Percentiles rank a stretch among this genome's conserved stretches.
Evolutionary conservation across 2,329 filamentous ascomycete genomes (phyloP).

Genomic region (Alternaria arborescens): DNA sequence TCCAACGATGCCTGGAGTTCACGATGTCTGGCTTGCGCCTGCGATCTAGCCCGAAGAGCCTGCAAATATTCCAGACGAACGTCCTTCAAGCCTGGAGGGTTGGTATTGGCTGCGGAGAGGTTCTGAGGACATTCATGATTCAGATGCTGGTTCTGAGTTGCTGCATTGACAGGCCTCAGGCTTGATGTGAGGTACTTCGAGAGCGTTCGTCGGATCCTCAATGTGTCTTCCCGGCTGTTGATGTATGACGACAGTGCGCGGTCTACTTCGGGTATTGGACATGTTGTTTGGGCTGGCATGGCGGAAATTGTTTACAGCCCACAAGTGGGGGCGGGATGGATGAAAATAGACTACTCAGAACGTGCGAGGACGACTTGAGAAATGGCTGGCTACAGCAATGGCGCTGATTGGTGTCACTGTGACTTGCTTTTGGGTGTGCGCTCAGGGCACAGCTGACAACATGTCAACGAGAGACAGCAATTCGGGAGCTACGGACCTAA

Average conservation of each 20-base stretch:
- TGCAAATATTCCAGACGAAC: constrained; percentile 56
- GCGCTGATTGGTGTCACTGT: constrained; percentile 1
- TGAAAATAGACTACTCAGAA: background rate
- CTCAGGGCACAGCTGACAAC: background rate
- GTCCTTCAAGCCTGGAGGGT: constrained; percentile 52
- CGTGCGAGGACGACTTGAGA: background rate
- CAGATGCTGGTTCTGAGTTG: constrained; percentile 43
- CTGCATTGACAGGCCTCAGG: constrained; percentile 37
- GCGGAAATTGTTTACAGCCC: constrained; percentile 3
- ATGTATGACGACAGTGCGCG: constrained; percentile 48
- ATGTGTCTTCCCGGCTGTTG: constrained; percentile 47
- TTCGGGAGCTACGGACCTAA: constrained; percentile 1
- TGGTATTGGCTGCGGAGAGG: constrained; percentile 33
- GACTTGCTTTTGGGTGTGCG: constrained; percentile 1
- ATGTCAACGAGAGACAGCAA: constrained; percentile 2
- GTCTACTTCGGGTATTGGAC: constrained; percentile 50
- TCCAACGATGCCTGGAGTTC: constrained; percentile 43
- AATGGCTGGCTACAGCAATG: background rate
- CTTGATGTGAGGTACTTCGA: constrained; percentile 44
- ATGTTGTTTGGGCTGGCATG: constrained; percentile 40
- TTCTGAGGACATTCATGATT: constrained; percentile 42
- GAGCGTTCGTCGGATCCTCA: constrained; percentile 47
- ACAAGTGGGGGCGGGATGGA: background rate
- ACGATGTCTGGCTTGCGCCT: constrained; percentile 52
- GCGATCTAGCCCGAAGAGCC: constrained; percentile 54